These are phyloP conservation scores for Debaryomyces psychrophilus DNA, from an alignment of 1,139 yeast genomes.

Conservation along the genomic window DNA sequence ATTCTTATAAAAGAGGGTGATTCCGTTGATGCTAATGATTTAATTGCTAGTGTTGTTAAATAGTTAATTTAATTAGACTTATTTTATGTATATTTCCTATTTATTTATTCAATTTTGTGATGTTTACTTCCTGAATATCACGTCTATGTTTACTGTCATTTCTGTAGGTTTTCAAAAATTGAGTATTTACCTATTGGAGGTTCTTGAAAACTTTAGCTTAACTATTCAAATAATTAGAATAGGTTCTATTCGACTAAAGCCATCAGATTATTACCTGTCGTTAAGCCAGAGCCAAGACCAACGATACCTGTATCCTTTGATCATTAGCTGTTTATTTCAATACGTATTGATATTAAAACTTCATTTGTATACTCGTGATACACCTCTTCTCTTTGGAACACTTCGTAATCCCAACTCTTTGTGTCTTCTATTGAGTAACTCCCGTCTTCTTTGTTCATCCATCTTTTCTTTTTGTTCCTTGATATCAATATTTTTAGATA, in stretches of 20 bases:
- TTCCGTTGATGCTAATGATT: slow-evolving; percentile 91
- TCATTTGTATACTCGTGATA: slow-evolving; percentile 12
- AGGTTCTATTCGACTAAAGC: background rate
- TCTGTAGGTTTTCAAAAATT: background rate
- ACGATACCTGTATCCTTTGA: background rate
- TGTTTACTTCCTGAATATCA: background rate
- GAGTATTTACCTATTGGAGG: background rate
- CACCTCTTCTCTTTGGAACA: slow-evolving; percentile 6
- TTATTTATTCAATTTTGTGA: slow-evolving; percentile 7
- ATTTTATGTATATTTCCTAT: background rate
- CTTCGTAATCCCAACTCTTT: slow-evolving; percentile 29
- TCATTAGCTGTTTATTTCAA: background rate
- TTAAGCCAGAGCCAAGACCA: too few relatives aligned
- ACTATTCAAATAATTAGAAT: background rate
- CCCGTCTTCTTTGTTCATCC: slow-evolving; percentile 19
- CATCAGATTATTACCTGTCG: slow-evolving; percentile 1
- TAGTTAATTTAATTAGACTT: slow-evolving; percentile 13
- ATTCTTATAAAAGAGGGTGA: slow-evolving; percentile 86
- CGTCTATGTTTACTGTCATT: background rate
- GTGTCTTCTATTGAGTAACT: slow-evolving; percentile 23
- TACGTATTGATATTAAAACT: background rate
- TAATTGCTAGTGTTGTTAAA: slow-evolving; percentile 51
- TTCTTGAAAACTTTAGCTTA: background rate
- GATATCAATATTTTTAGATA: slow-evolving; percentile 30
- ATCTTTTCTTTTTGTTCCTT: slow-evolving; percentile 25